Evolutionary conservation across 495 filamentous ascomycete genomes (phyloP).

Genomic region (Penicillium arizonense): DNA sequence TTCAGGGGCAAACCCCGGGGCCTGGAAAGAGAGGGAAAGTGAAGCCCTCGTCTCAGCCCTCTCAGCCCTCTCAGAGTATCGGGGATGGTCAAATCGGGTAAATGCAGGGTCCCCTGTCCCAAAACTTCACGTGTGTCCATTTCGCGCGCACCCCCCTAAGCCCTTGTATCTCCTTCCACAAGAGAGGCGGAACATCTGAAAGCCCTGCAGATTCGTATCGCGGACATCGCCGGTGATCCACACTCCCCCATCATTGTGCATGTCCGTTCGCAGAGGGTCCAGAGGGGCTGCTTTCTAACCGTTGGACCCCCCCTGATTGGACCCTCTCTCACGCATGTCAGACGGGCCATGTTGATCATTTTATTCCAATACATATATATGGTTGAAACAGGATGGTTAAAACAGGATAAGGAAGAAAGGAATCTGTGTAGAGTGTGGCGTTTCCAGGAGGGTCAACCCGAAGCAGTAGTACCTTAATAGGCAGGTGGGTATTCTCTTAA

Average conservation of each 20-base stretch:
- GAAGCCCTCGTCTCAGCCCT: not conserved
- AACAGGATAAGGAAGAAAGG: not conserved
- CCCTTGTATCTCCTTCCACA: conserved; percentile 18
- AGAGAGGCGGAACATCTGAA: not conserved
- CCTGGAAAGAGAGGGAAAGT: not conserved
- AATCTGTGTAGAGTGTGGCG: conserved; percentile 7
- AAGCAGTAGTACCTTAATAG: conserved; percentile 20
- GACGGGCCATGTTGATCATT: conserved; percentile 28
- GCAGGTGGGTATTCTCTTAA: conserved; percentile 27
- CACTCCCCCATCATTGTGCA: not conserved
- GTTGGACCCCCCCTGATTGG: conserved; percentile 2
- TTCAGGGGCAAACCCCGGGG: not conserved
- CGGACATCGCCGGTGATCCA: conserved; percentile 3
- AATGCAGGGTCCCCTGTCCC: conserved; percentile 18
- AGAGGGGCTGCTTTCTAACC: no score
- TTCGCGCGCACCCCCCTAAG: not conserved
- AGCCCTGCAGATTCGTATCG: conserved; percentile 9
- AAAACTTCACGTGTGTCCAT: not conserved
- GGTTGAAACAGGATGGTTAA: not conserved
- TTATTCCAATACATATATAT: not conserved
- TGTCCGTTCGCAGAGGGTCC: no score
- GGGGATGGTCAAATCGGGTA: conserved; percentile 23
- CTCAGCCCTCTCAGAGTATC: no score
- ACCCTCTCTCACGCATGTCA: conserved; percentile 17
- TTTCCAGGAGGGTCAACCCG: conserved; percentile 16